Conservation (phyloP, 257 asterid species). For the Solanum chilense region DNA sequence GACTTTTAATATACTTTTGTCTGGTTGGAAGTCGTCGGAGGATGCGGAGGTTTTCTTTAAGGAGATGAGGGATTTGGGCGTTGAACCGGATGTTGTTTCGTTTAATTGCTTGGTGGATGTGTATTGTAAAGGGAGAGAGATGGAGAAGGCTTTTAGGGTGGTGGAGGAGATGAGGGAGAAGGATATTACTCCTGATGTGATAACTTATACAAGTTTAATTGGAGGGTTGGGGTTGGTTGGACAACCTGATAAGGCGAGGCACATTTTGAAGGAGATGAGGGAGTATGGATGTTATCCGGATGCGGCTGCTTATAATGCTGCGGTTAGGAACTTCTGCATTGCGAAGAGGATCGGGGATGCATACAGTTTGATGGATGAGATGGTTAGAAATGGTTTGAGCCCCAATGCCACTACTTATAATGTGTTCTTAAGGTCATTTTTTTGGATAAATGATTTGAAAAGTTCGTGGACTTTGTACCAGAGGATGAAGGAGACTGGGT, state of each 20-base stretch:
- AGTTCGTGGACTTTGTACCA: slow-evolving; percentile 63
- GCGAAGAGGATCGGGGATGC: slow-evolving; percentile 73
- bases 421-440: slow-evolving; percentile 62
- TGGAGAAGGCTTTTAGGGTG: slow-evolving; percentile 49
- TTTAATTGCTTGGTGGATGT: slow-evolving; percentile 86
- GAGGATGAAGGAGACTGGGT: slow-evolving; percentile 61
- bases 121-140: slow-evolving; percentile 70
- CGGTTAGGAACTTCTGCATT: slow-evolving; percentile 75
- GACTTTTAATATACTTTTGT: slow-evolving; percentile 68
- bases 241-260: slow-evolving; percentile 88
- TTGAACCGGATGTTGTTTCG: slow-evolving; percentile 75
- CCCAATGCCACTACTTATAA: slow-evolving; percentile 86
- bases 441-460: slow-evolving; percentile 54
- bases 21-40: slow-evolving; percentile 76
- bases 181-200: slow-evolving; percentile 70
- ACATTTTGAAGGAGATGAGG: slow-evolving; percentile 76
- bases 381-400: slow-evolving; percentile 53
- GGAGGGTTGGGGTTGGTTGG: slow-evolving; percentile 87
- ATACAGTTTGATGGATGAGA: slow-evolving; percentile 55
- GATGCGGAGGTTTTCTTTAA: slow-evolving; percentile 66
- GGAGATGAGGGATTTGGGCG: slow-evolving; percentile 64
- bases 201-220: slow-evolving; percentile 69
- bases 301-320: slow-evolving; percentile 86
- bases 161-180: slow-evolving; percentile 55
- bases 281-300: slow-evolving; percentile 84